Evolutionary conservation across 179 eudicot genomes (phyloP).

Genomic region (Silene noctiflora): DNA sequence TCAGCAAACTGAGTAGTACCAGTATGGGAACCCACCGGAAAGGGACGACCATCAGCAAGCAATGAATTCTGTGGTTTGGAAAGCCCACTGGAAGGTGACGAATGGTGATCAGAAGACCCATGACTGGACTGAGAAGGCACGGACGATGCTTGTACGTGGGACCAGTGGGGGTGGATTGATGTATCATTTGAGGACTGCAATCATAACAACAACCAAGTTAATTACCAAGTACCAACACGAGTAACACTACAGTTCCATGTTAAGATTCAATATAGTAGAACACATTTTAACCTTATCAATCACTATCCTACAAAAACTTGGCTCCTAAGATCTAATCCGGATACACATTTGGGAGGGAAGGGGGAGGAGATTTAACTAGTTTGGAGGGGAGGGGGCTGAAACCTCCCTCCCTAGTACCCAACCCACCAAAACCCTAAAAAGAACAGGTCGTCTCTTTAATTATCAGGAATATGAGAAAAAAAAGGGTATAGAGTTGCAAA

Average conservation of each 20-base stretch:
- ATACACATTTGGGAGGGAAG: too few relatives aligned
- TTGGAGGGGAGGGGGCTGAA: not conserved
- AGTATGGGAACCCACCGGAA: constrained; percentile 33
- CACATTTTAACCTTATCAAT: not conserved
- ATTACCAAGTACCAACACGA: not conserved
- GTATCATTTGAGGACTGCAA: constrained; percentile 64
- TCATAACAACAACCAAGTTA: constrained; percentile 18
- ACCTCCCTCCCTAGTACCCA: not conserved
- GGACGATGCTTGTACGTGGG: constrained; percentile 62
- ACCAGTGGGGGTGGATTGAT: constrained; percentile 74
- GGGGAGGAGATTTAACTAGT: not conserved
- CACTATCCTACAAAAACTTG: not conserved
- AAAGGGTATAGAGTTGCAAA: not conserved
- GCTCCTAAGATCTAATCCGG: not conserved
- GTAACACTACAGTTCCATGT: not conserved
- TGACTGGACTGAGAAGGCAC: constrained; percentile 52
- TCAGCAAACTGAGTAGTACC: constrained; percentile 40
- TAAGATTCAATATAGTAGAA: not conserved
- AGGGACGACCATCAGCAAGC: constrained; percentile 36
- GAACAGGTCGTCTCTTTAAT: not conserved
- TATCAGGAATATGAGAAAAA: not conserved
- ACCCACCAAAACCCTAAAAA: not conserved
- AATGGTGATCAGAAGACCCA: constrained; percentile 41
- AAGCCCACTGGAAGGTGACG: constrained; percentile 47
- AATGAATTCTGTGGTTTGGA: constrained; percentile 43